Base-by-base conservation (phyloP, 331 rosid species). In the Quercus lobata region DNA sequence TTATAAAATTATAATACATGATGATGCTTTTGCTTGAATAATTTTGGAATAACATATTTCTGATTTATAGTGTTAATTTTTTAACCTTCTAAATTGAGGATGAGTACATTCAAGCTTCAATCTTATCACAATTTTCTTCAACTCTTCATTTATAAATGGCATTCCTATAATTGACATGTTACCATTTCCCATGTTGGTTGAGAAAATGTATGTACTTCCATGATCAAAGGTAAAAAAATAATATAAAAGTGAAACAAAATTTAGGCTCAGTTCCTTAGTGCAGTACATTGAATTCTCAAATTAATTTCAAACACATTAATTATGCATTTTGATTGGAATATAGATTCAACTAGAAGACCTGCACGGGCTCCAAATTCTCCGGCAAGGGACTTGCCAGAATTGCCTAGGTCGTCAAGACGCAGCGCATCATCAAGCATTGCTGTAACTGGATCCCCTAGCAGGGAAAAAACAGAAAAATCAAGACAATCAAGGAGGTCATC, bases 401-500 rank as follows among this genome's bases (percentile, higher is more conserved):
- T 85, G 73, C 92, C 94, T 1, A 91, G 76, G 57, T 56, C 85
- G 19, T 82, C 92, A 0, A 85, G 85, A 68, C 85, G 85, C n/a
- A 90, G 75, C 3, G 62, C 71, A 5, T 72, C 85, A n/a, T 72
- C 86, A 32, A 69, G 24, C n/a, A 79, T 76, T 10, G 68, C 44
- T 41, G 65, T 53, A 0, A 54, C 19, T 1, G 91, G 78, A 9
- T 92, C 94, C 24, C 98, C 98, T 0, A 75, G 35, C 4, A 78
- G 37, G 17, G 97, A 80, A 70, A 92, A 78, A 34, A 12, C 89
- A 37, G 97, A 92, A 16, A 92, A 80, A 69, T 75, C 92, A 3
- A 88, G n/a, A 65, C 44, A 80, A 78, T 30, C 91, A 21, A 85
- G 88, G 44, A 83, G 79, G 27, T 62, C 87, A 41, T 78, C 90